A percentile compares a stretch with the other conserved stretches of the same genome.
Conservation (phyloP, 176 grass and related monocot genomes). For the Avena sativa region DNA sequence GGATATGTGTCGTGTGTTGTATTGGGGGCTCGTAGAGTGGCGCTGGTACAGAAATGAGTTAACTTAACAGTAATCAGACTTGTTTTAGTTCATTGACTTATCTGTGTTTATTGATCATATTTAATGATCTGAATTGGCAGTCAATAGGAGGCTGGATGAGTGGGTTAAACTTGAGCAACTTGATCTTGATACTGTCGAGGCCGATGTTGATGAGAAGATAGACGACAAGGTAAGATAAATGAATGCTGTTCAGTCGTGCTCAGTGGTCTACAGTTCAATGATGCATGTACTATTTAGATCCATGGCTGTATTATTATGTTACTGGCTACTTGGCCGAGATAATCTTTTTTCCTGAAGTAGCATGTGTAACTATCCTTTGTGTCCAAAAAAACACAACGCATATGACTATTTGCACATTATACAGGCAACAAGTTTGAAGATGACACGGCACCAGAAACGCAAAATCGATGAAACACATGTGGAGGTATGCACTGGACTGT, state of each 20-base stretch:
- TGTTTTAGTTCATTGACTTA: background rate
- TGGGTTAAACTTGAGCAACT: slow-evolving; percentile 99
- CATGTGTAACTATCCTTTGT: background rate
- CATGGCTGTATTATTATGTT: background rate
- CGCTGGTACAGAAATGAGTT: background rate
- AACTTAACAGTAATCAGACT: background rate
- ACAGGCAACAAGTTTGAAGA: slow-evolving; percentile 97
- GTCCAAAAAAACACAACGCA: background rate
- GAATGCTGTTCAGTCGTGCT: slow-evolving; percentile 11
- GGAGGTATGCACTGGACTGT: slow-evolving; percentile 68
- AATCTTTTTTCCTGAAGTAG: slow-evolving; percentile 16
- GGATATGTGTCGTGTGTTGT: background rate
- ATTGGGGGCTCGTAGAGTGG: background rate
- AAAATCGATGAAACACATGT: slow-evolving; percentile 99
- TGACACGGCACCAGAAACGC: slow-evolving; percentile 94
- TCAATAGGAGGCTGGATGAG: slow-evolving; percentile 96
- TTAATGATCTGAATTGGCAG: slow-evolving; percentile 51
- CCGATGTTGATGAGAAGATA: slow-evolving; percentile 94
- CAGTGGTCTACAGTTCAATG: background rate
- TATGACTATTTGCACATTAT: slow-evolving; percentile 32
- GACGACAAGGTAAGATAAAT: slow-evolving; percentile 84
- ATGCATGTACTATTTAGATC: background rate
- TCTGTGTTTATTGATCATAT: slow-evolving; percentile 1
- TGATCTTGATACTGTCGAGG: slow-evolving; percentile 87
- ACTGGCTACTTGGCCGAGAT: background rate